Base-by-base conservation (phyloP, 345 rosid genomes). In the Acer campestre region DNA sequence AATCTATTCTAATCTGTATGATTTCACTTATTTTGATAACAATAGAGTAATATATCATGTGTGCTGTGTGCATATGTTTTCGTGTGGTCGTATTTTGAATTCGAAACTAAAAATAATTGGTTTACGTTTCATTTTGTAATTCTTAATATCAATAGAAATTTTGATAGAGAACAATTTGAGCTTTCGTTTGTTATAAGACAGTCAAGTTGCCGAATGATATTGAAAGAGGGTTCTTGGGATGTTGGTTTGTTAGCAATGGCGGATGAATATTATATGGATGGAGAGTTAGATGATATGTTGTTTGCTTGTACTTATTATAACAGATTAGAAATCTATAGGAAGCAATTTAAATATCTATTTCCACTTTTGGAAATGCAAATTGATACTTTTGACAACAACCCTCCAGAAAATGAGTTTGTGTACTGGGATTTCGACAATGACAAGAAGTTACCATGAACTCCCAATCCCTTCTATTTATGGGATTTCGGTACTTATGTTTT, bases 41-140 rank as follows among this genome's bases (percentile, higher is more conserved):
- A n/a, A 49, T 29, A 10, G 74, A 61, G 73, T 63, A 71, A 22
- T 58, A 70, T 25, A 44, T 70, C 80, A 17, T 9, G 71, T 20
- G 27, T 68, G 71, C 53, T 22, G 17, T 68, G 71, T 48, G 61
- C 73, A 48, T 69, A 13, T 40, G 6, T 18, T 3, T 67, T 4
- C 23, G 8, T 31, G 20, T 11, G 65, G 35, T 62, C 6, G n/a
- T 62, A 27, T 23, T 27, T 62, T 62, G 38, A 20, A 62, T 10
- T 20, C 7, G 29, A 62, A 25, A 62, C 7, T 62, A 23, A 25
- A 25, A 23, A 62, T 62, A 42, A 42, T 42, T 42, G 55, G 38
- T 49, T 49, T 13, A 49, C 17, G 3, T 63, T 63, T 67, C 40
- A 4, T 35, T 35, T 35, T 35, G 46, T 35, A 40, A 10, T 16